Percentiles rank a stretch among this genome's conserved stretches.
Evolutionary conservation across 768 basidiomycete genomes (phyloP).

Genomic region (Leucosporidium scottii): DNA sequence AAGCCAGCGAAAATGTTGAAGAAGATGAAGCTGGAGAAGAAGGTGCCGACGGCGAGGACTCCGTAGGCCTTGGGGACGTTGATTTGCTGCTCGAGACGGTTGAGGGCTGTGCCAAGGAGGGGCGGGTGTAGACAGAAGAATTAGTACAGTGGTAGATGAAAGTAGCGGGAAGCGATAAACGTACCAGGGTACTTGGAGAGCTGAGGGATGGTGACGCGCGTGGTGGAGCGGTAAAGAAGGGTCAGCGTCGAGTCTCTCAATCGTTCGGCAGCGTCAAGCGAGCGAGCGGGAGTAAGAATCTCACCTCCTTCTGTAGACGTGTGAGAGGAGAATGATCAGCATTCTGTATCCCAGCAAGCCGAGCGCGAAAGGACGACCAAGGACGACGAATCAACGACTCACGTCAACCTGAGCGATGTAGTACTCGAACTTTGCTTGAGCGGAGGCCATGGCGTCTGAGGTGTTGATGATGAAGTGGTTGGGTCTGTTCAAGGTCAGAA

Average conservation of each 20-base stretch:
- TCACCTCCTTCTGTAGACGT: not conserved
- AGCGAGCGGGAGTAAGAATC: not conserved
- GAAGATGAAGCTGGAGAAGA: slow-evolving; percentile 68
- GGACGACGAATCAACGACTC: slow-evolving; percentile 56
- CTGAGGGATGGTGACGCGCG: slow-evolving; percentile 35
- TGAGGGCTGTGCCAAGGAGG: slow-evolving; percentile 46
- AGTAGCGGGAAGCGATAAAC: not conserved
- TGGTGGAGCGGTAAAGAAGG: not conserved
- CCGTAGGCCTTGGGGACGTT: slow-evolving; percentile 88
- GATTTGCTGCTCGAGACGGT: slow-evolving; percentile 77
- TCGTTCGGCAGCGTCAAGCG: not conserved
- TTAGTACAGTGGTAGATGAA: not conserved
- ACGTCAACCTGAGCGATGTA: slow-evolving; percentile 89
- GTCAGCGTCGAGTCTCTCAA: slow-evolving; percentile 6
- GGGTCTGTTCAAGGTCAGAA: too few species aligned
- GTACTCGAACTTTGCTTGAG: slow-evolving; percentile 67
- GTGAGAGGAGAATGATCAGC: not conserved
- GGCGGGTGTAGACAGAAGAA: not conserved
- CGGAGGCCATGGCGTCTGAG: slow-evolving; percentile 40
- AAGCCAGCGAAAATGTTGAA: slow-evolving; percentile 86
- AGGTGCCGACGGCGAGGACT: slow-evolving; percentile 61
- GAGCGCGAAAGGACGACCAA: not conserved
- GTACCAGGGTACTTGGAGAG: slow-evolving; percentile 66
- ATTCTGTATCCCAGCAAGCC: not conserved
- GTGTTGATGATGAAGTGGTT: not conserved